Base-by-base conservation (phyloP, 2,329 filamentous ascomycete species). In the Aspergillus pseudonomiae region DNA sequence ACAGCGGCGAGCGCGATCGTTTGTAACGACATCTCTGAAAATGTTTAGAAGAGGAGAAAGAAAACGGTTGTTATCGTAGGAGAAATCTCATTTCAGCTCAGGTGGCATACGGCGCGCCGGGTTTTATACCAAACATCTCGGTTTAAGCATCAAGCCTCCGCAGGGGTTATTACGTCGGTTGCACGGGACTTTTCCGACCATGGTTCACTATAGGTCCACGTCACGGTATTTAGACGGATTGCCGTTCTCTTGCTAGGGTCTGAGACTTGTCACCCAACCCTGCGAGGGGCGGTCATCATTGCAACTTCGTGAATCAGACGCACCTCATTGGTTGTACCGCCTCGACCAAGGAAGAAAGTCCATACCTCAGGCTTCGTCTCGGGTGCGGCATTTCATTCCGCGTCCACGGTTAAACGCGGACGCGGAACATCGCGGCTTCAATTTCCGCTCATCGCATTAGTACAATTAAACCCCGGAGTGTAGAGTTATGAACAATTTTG, bases 1-100 rank as follows among this genome's bases (percentile, higher is more conserved):
- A 80, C 63, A 0, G 75, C 70, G 63, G 75, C 72, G 59, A 81
- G 59, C 16, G 67, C 71, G 21, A 75, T 50, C 4, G 72, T 75
- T 64, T 76, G 74, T 19, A 73, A n/a, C 4, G 73, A 59, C 74
- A 76, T 76, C 50, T n/a, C 60, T n/a, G 19, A n/a, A 6, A 36
- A 41, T 5, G 19, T 41, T 16, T 4, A 41, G 9, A 9, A 6
- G 30, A n/a, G 26, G 52, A 32, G 3, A n/a, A 28, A 32, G n/a
- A 53, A 41, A 30, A 19, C 11, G 9, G n/a, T 36, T 6, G 52
- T 9, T n/a, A 28, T 52, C 16, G 11, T 26, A n/a, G 16, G n/a
- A 11, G 26, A 32, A 60, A 32, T 32, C 46, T n/a, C 41, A 26
- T 19, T 28, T 1, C 46, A 50, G 6, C 21, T 30, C 16, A n/a